A percentile compares a stretch with the other conserved stretches of the same genome.
These are phyloP conservation scores for Populus tremula DNA, from an alignment of 345 rosid genomes.

Conservation along the genomic window DNA sequence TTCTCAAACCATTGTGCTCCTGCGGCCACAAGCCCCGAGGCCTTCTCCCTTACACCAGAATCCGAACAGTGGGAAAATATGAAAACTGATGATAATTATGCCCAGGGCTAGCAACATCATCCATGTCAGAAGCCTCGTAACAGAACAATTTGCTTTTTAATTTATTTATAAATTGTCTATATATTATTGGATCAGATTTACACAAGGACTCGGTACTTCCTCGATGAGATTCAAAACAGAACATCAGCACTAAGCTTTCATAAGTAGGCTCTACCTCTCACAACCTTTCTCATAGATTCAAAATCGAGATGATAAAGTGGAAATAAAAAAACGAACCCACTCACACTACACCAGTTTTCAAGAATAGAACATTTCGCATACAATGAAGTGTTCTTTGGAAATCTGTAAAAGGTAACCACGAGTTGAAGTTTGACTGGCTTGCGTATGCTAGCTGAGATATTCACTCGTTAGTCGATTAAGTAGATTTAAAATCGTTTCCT, in stretches of 20 bases:
- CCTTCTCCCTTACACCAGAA: not conserved
- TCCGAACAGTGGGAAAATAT: not conserved
- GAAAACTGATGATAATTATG: not conserved
- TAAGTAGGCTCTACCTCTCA: too few species aligned
- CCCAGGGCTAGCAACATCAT: too few species aligned
- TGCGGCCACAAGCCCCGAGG: not conserved
- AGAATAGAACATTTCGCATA: not conserved
- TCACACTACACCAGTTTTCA: not conserved
- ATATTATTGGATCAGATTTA: too few species aligned
- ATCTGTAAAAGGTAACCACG: not conserved
- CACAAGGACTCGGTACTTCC: too few species aligned
- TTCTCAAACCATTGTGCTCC: not conserved
- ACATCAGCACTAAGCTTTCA: too few species aligned
- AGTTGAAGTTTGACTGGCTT: not conserved
- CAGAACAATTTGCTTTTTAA: too few species aligned
- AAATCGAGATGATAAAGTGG: not conserved
- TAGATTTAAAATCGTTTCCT: not conserved
- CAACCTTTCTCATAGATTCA: too few species aligned
- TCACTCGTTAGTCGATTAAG: not conserved
- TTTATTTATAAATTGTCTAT: too few species aligned
- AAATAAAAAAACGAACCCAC: not conserved
- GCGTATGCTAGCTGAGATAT: not conserved
- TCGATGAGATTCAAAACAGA: too few species aligned
- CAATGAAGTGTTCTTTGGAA: not conserved
- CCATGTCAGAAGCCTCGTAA: too few species aligned